Conservation (phyloP, 2,329 filamentous ascomycete species). For the Mariannaea sp. region DNA sequence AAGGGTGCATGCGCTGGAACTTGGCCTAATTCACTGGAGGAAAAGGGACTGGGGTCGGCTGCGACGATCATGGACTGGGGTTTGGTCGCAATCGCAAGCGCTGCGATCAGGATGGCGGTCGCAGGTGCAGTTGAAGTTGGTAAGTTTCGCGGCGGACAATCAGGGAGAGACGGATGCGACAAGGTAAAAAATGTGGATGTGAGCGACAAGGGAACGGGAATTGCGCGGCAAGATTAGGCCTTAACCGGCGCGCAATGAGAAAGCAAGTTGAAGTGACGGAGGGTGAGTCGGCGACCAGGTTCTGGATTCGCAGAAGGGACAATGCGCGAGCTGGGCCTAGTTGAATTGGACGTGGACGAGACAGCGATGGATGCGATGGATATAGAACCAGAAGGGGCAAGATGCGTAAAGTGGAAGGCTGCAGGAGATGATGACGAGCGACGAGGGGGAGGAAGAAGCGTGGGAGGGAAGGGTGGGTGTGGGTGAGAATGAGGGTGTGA, state of each 20-base stretch:
- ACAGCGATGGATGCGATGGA: conserved; percentile 4
- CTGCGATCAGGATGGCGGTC: conserved; percentile 23
- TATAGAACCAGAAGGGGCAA: neutral
- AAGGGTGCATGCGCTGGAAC: conserved; percentile 37
- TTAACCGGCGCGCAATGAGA: conserved; percentile 2
- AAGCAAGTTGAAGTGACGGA: conserved; percentile 1
- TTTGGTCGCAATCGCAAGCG: conserved; percentile 25
- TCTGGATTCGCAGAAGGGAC: neutral
- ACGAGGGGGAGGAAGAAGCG: conserved; percentile 14
- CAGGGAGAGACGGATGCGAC: conserved; percentile 15
- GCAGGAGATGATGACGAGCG: conserved; percentile 12
- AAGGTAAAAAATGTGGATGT: conserved; percentile 8
- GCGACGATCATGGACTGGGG: conserved; percentile 32
- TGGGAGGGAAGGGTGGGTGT: conserved; percentile 14
- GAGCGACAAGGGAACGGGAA: conserved; percentile 16
- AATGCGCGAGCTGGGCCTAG: conserved; percentile 2
- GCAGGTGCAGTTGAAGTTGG: conserved; percentile 2
- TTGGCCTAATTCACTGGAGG: conserved; percentile 26
- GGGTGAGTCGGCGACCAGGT: neutral
- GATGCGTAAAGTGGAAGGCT: conserved; percentile 1
- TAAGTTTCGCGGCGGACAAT: conserved; percentile 3
- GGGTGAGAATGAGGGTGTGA: conserved; percentile 26
- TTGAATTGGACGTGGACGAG: conserved; percentile 8
- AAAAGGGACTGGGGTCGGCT: conserved; percentile 26
- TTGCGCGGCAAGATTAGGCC: conserved; percentile 9